phyloP scores from a whole-genome alignment of 2,329 filamentous ascomycete genomes.

The Colletotrichum sp. region DNA sequence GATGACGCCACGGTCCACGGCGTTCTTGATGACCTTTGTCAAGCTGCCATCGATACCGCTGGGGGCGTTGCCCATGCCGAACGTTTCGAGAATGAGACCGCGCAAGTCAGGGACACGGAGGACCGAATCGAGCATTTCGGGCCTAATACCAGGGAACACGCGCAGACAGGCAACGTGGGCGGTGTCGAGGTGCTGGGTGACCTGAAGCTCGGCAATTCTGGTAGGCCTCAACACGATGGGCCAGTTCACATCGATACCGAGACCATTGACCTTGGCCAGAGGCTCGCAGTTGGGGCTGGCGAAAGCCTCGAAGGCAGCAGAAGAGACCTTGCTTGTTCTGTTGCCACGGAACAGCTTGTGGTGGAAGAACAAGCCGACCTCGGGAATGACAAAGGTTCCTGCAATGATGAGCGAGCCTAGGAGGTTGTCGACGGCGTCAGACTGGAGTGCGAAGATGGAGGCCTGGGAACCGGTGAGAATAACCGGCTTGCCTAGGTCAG shows the following conservation, averaged over 20 bases:
- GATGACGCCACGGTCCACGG: slow-evolving; percentile 80
- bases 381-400: slow-evolving; percentile 90
- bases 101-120: slow-evolving; percentile 76
- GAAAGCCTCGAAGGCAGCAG: slow-evolving; percentile 86
- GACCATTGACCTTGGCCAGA: slow-evolving; percentile 80
- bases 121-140: slow-evolving; percentile 91
- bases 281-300: slow-evolving; percentile 86
- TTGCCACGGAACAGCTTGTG: slow-evolving; percentile 90
- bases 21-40: slow-evolving; percentile 77
- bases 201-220: slow-evolving; percentile 73
- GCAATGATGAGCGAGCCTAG: slow-evolving; percentile 88
- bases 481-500: slow-evolving; percentile 88
- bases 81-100: slow-evolving; percentile 88
- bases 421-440: slow-evolving; percentile 89
- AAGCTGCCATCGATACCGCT: slow-evolving; percentile 80
- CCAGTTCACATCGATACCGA: slow-evolving; percentile 84
- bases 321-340: slow-evolving; percentile 85
- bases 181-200: slow-evolving; percentile 79
- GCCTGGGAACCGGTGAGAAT: slow-evolving; percentile 85
- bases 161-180: slow-evolving; percentile 89
- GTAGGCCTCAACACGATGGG: slow-evolving; percentile 76
- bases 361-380: slow-evolving; percentile 94
- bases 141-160: slow-evolving; percentile 90
- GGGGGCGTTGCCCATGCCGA: slow-evolving; percentile 91
- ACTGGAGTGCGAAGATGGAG: slow-evolving; percentile 89